phyloP scores from a whole-genome alignment of 805 yeast species.

The Cyberlindnera lachancei region DNA sequence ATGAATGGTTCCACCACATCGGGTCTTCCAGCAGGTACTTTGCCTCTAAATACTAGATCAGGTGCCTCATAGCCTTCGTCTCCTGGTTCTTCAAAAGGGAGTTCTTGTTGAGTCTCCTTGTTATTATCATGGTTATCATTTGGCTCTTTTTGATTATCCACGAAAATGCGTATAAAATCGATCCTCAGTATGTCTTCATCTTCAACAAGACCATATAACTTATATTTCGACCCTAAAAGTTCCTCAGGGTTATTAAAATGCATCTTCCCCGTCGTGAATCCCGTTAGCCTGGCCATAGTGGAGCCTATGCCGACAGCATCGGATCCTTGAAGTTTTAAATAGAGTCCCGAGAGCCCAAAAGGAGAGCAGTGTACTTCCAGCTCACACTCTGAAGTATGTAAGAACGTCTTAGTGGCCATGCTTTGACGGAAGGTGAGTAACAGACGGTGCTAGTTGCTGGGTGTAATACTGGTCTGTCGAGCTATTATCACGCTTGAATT shows the following conservation, averaged over 20 bases:
- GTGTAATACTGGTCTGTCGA: too few relatives aligned
- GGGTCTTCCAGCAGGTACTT: slow-evolving; percentile 46
- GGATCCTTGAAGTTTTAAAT: slow-evolving; percentile 39
- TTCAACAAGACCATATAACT: slow-evolving; percentile 41
- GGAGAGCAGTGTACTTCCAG: slow-evolving; percentile 51
- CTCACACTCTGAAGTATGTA: slow-evolving; percentile 43
- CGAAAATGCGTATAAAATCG: slow-evolving; percentile 42
- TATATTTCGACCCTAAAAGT: slow-evolving; percentile 38
- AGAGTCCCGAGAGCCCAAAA: slow-evolving; percentile 45
- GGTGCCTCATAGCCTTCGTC: slow-evolving; percentile 37
- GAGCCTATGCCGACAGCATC: slow-evolving; percentile 48
- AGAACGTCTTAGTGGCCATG: slow-evolving; percentile 22
- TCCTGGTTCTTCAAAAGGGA: slow-evolving; percentile 24
- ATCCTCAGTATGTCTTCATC: slow-evolving; percentile 39
- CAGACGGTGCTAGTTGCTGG: too few relatives aligned
- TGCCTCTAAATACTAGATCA: slow-evolving; percentile 41
- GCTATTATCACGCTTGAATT: too few relatives aligned
- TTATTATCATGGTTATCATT: slow-evolving; percentile 5
- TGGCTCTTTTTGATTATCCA: slow-evolving; percentile 11
- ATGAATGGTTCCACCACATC: slow-evolving; percentile 46
- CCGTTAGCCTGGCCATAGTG: slow-evolving; percentile 50
- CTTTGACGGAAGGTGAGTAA: too few relatives aligned
- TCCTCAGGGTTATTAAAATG: slow-evolving; percentile 43
- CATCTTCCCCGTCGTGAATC: slow-evolving; percentile 39
- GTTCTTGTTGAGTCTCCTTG: slow-evolving; percentile 2